Base-by-base conservation (phyloP, 108 stramenopile species). In the Aureococcus anophagefferens region DNA sequence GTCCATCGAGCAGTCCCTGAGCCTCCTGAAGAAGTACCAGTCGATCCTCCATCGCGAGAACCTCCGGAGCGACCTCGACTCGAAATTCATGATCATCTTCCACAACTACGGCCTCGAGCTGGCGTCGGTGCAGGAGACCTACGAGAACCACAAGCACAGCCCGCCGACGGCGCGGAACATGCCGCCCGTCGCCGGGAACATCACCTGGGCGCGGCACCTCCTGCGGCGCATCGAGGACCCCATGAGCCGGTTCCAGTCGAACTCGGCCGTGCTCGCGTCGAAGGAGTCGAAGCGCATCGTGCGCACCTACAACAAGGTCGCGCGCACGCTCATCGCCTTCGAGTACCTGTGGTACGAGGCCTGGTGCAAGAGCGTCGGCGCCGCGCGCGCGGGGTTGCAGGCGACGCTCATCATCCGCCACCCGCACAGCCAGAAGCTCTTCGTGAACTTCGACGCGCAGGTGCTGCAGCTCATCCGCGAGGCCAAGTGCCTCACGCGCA, bases 291-390 rank as follows among this genome's bases (percentile, higher is more conserved):
- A 83, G 64, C 82, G 84, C 65, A 78, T 86, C 62, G 76, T 87
- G 66, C 81, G 82, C 65, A 46, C 66, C 0, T 86, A 84, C 78
- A 87, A 87, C 76, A 64, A 77, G 70, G 83, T 87, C 18, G 86
- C 86, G 5, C 70, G 75, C 28, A 86, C 85, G 31, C 76, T 87
- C 30, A 83, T 87, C 28, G 83, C 86, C 32, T 87, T 87, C 46
- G 86, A 87, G 71, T 84, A 84, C 71, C 67, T 86, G 40, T 87
- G 86, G 86, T 87, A 86, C 79, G 82, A 86, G 67, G 86, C 86
- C 11, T 87, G 86, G 86, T 68, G 72, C 71, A 72, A 77, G 37
- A 62, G 77, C 33, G 79, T 87, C 33, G 86, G 80, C 35, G 72
- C 76, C 18, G 86, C 86, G 17, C 79, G 65, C 45, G 84, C 83